Base-by-base conservation (phyloP, 345 rosid species). In the Gynandropsis gynandra region DNA sequence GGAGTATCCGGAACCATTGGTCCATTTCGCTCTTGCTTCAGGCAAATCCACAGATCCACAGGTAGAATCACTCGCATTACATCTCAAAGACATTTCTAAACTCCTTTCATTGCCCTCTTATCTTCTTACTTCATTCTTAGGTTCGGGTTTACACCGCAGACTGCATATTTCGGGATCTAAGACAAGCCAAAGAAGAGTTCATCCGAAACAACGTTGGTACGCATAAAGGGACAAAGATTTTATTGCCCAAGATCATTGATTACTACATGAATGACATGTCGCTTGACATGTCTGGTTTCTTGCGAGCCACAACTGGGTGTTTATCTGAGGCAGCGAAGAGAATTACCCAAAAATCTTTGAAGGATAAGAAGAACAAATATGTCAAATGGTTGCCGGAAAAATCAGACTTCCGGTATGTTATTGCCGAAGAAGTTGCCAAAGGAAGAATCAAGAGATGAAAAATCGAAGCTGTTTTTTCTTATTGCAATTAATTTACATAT, bases 1-100 rank as follows among this genome's bases (percentile, higher is more conserved):
- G 47, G 94, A 88, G 19, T 88, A 81, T 56, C 80, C 86, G 0
- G 94, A 88, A 65, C 86, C 88, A 0, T 83, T 82, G 36, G 90
- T 83, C 60, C 94, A 84, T 69, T 88, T 88, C 63, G 82, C 88
- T 8, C 82, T 88, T 3, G 80, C 82, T 64, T 80, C 79, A 4
- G 97, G 95, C 16, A 65, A 85, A 14, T 74, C 72, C 62, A 81
- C 86, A 10, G 97, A 82, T 60, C 95, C 95, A 5, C 67, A 46
- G 77, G 95, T 84, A 80, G 33, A 24, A 24, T 24, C 29, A 2
- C 29, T 18, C 4, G 32, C 47, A 54, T 24, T 24, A 24, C 29
- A 24, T 2, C 29, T 24, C 29, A 24, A 24, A 24, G 4, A 24
- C 29, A 24, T 24, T 5, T 24, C 29, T 2, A 24, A 24, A 2